Conservation (phyloP, 768 basidiomycete species). For the Hygrocybe punicea region DNA sequence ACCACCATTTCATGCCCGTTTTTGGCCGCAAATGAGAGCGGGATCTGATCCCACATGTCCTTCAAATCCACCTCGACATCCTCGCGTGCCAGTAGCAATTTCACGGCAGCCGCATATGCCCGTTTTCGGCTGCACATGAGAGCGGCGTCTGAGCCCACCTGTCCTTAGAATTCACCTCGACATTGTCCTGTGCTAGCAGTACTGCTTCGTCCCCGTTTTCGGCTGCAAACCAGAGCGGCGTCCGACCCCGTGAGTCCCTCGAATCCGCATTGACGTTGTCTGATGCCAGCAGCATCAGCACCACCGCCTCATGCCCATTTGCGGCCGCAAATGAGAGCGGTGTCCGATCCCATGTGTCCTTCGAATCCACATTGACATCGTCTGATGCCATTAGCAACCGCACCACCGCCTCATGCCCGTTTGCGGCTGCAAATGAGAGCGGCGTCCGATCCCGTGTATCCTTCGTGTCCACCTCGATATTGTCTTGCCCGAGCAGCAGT, state of each 20-base stretch:
- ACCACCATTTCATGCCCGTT: not conserved
- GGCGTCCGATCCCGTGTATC: conserved; percentile 50
- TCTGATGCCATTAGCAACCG: not conserved
- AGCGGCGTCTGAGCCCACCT: conserved; percentile 60
- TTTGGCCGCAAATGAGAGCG: not conserved
- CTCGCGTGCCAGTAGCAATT: not conserved
- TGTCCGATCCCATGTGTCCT: not conserved
- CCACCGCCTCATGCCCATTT: not conserved
- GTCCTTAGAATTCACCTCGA: conserved; percentile 79
- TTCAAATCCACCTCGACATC: not conserved
- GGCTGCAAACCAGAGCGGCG: conserved; percentile 4
- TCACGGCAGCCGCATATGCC: conserved; percentile 44
- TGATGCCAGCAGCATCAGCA: not conserved
- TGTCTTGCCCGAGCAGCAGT: conserved; percentile 3
- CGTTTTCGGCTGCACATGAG: conserved; percentile 91
- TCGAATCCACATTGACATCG: conserved; percentile 8
- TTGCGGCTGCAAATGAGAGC: conserved; percentile 93
- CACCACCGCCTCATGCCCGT: conserved; percentile 45
- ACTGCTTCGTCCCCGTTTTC: not conserved
- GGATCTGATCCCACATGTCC: not conserved
- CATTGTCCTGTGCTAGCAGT: not conserved
- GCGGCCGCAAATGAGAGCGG: not conserved
- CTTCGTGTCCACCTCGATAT: too few species aligned
- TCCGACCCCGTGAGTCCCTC: not conserved
- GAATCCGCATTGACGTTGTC: not conserved